A percentile compares a stretch with the other conserved stretches of the same genome.
Conservation (phyloP, 495 filamentous ascomycete species). For the Aspergillus diversus region DNA sequence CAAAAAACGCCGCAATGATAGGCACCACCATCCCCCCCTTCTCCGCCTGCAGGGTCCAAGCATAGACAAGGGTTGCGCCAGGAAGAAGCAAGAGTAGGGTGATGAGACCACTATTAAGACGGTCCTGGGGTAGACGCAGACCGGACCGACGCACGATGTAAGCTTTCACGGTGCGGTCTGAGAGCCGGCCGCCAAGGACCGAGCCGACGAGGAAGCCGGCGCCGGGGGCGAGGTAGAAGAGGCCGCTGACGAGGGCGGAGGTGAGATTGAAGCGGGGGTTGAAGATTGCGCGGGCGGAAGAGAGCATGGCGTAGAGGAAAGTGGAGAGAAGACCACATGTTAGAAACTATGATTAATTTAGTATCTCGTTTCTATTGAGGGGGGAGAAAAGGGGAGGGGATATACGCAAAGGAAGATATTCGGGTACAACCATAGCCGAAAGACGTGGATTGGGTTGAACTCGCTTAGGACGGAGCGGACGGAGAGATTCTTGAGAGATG, state of each 20-base stretch:
- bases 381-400: background rate
- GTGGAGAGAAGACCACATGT: conserved; percentile 67
- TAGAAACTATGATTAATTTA: conserved; percentile 44
- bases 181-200: conserved; percentile 69
- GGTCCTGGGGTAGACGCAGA: conserved; percentile 69
- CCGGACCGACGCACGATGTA: conserved; percentile 63
- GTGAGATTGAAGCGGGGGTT: conserved; percentile 73
- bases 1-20: conserved; percentile 69
- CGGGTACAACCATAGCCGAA: conserved; percentile 41
- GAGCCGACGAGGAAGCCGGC: conserved; percentile 71
- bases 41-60: conserved; percentile 67
- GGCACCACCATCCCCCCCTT: conserved; percentile 69
- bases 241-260: conserved; percentile 66
- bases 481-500: background rate
- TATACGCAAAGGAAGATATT: conserved; percentile 47
- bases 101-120: conserved; percentile 64
- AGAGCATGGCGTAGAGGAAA: conserved; percentile 73
- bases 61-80: conserved; percentile 66
- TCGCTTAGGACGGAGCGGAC: conserved; percentile 22
- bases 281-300: conserved; percentile 72
- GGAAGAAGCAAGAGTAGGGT: conserved; percentile 67
- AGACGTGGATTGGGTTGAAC: conserved; percentile 47
- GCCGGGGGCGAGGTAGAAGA: conserved; percentile 79
- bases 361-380: background rate
- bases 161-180: conserved; percentile 65